Evolutionary conservation across 495 filamentous ascomycete genomes (phyloP).

Genomic region (Aspergillus avenaceus): DNA sequence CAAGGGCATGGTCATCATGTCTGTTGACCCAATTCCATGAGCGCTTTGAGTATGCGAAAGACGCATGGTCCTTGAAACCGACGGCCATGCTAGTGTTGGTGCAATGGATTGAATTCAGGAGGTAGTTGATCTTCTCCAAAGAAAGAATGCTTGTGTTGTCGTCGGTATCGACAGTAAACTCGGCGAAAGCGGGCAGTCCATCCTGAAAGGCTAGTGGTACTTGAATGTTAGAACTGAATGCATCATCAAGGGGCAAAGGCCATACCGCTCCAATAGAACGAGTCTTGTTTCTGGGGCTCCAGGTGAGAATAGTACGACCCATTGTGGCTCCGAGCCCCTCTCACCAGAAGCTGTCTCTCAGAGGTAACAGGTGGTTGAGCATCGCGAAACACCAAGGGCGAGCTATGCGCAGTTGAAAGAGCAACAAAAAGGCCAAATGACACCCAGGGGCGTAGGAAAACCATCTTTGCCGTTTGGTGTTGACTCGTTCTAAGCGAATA

Average conservation of each 20-base stretch:
- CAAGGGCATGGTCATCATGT: conserved; percentile 26
- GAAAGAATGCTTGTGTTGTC: conserved; percentile 31
- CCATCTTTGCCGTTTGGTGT: conserved; percentile 8
- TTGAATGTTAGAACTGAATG: conserved; percentile 1
- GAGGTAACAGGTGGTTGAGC: not conserved
- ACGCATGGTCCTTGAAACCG: conserved; percentile 21
- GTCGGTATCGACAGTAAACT: conserved; percentile 29
- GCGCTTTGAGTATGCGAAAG: conserved; percentile 24
- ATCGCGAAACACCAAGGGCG: conserved; percentile 9
- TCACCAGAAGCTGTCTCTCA: not conserved
- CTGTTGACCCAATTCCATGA: conserved; percentile 41
- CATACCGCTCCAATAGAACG: conserved; percentile 17
- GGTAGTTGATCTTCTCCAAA: conserved; percentile 29
- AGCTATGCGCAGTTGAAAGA: conserved; percentile 4
- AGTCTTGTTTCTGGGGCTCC: conserved; percentile 8
- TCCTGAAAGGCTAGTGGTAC: conserved; percentile 4
- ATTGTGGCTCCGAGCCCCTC: not conserved
- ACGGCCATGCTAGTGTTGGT: conserved; percentile 22
- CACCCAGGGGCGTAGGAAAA: conserved; percentile 7
- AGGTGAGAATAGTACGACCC: not conserved
- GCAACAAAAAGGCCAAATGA: conserved; percentile 8
- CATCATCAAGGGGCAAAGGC: not conserved
- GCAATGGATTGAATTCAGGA: conserved; percentile 28
- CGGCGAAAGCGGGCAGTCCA: conserved; percentile 22
- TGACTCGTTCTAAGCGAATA: too few species aligned